phyloP scores from a whole-genome alignment of 2,329 filamentous ascomycete species.

The Daldinia eschscholtzii region DNA sequence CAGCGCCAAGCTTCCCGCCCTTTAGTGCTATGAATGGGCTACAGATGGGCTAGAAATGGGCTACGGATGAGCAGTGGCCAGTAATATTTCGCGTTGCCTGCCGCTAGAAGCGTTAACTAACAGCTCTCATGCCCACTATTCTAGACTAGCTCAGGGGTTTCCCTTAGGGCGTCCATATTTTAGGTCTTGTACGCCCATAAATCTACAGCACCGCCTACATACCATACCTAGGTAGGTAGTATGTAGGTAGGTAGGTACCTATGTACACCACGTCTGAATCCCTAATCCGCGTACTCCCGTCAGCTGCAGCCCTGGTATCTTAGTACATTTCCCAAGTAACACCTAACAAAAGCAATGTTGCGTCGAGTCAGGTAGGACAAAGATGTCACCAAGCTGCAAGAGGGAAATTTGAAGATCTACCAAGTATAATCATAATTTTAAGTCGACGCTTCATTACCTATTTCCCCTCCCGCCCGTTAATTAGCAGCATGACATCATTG shows the following conservation, averaged over 20 bases:
- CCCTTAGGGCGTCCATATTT: conserved; percentile 16
- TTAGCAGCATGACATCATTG: conserved; percentile 32
- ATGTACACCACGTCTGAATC: not conserved
- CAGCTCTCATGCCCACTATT: conserved; percentile 15
- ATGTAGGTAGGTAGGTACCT: no score
- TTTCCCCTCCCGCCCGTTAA: conserved; percentile 5
- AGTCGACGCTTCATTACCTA: conserved; percentile 28
- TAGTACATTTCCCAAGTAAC: not conserved
- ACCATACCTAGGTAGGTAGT: no score
- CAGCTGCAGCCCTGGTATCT: not conserved
- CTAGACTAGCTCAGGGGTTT: conserved; percentile 35
- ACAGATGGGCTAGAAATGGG: not conserved
- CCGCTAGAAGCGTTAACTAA: conserved; percentile 34
- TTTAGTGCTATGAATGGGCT: conserved; percentile 24
- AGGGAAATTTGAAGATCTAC: conserved; percentile 32
- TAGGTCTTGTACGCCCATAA: conserved; percentile 19
- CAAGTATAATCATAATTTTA: conserved; percentile 34
- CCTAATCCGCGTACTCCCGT: conserved; percentile 4
- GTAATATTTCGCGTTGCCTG: conserved; percentile 27
- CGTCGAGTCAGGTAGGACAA: conserved; percentile 29
- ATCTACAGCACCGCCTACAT: not conserved
- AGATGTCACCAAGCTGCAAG: conserved; percentile 26
- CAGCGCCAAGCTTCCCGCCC: conserved; percentile 35
- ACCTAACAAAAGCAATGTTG: not conserved
- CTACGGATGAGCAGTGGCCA: conserved; percentile 11